phyloP scores from a whole-genome alignment of 768 basidiomycete genomes.

The Xerocomellus chrysenteron region DNA sequence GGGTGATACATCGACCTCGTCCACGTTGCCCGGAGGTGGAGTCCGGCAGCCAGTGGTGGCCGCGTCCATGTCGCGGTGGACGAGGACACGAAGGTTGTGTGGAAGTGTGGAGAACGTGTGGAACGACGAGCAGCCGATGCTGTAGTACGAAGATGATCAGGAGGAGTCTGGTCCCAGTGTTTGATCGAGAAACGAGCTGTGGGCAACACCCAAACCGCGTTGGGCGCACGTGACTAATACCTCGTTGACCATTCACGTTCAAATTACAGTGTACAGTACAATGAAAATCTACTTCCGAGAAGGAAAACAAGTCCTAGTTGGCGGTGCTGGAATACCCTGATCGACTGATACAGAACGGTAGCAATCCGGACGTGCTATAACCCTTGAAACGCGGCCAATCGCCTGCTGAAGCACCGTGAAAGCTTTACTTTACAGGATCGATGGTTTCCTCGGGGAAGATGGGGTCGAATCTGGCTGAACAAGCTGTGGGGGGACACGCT shows the following conservation, averaged over 20 bases:
- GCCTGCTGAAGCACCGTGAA: background rate
- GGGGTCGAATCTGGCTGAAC: conserved; percentile 10
- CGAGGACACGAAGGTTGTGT: background rate
- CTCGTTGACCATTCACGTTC: background rate
- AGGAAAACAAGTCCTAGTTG: background rate
- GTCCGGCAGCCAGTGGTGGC: conserved; percentile 26
- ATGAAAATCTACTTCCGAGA: conserved; percentile 2
- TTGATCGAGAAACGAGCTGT: conserved; percentile 15
- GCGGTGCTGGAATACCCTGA: background rate
- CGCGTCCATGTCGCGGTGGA: conserved; percentile 18
- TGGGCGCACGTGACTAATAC: conserved; percentile 29
- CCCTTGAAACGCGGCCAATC: background rate
- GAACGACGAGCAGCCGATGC: background rate
- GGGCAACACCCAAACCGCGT: conserved; percentile 31
- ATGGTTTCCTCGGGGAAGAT: conserved; percentile 19
- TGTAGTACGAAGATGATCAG: background rate
- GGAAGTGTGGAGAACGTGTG: background rate
- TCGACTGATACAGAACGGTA: background rate
- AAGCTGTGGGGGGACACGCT: conserved; percentile 12
- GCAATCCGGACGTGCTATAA: background rate
- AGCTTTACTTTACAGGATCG: background rate
- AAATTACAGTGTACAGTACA: conserved; percentile 8
- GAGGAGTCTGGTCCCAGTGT: background rate
- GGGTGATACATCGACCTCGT: conserved; percentile 42
- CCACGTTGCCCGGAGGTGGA: conserved; percentile 34